Percentiles rank a stretch among this genome's conserved stretches.
phyloP scores from a whole-genome alignment of 305 asterid genomes.

The Striga hermonthica region DNA sequence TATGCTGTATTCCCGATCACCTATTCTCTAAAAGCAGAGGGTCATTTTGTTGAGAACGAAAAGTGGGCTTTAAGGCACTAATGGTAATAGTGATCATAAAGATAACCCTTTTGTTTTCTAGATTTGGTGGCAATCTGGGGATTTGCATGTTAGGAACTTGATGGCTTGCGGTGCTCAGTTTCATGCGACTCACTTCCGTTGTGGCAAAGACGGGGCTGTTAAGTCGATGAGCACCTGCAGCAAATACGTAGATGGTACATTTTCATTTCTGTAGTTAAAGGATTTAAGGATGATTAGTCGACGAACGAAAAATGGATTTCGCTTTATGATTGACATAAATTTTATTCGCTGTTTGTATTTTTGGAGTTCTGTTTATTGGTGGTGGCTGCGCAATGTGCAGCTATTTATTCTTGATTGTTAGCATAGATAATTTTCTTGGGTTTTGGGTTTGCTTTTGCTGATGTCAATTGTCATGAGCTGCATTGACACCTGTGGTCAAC shows the following conservation, averaged over 20 bases:
- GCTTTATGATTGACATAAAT: neutral
- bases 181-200: constrained; percentile 50
- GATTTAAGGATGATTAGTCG: constrained; percentile 19
- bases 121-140: constrained; percentile 75
- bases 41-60: constrained; percentile 34
- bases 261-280: constrained; percentile 36
- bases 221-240: constrained; percentile 53
- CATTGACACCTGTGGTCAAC: no score
- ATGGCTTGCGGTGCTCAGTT: constrained; percentile 58
- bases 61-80: constrained; percentile 31
- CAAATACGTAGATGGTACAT: constrained; percentile 51
- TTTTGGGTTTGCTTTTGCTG: no score
- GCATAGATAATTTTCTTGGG: no score
- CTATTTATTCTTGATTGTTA: neutral
- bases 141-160: constrained; percentile 69
- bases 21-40: constrained; percentile 27
- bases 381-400: neutral
- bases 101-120: constrained; percentile 58
- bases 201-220: constrained; percentile 51
- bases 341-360: neutral
- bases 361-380: neutral
- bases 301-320: constrained; percentile 25
- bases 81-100: constrained; percentile 40
- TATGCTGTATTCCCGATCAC: constrained; percentile 10
- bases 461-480: no score